These are phyloP conservation scores for Fraxinus sp. DNA, from an alignment of 305 asterid genomes.

Conservation along the genomic window DNA sequence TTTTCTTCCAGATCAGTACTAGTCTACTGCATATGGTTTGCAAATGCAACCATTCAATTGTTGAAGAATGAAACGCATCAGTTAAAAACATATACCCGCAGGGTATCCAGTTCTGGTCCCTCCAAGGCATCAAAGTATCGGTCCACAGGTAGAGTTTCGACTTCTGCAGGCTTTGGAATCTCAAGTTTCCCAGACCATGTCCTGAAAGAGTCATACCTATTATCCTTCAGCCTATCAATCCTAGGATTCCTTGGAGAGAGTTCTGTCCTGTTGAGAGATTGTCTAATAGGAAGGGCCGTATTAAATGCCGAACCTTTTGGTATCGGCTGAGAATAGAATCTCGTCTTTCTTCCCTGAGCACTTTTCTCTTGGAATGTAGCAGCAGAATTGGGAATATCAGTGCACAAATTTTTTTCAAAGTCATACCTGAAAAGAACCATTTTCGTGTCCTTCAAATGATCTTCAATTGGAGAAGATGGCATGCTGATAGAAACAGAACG, in stretches of 20 bases:
- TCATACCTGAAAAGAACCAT: slow-evolving; percentile 40
- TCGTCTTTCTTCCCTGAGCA: slow-evolving; percentile 18
- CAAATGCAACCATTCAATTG: background rate
- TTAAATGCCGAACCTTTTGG: slow-evolving; percentile 37
- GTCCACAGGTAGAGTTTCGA: slow-evolving; percentile 43
- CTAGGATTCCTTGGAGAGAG: slow-evolving; percentile 36
- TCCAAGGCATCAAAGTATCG: slow-evolving; percentile 81
- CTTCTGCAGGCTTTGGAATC: slow-evolving; percentile 32
- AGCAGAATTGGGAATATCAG: slow-evolving; percentile 9
- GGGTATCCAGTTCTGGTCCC: slow-evolving; percentile 75
- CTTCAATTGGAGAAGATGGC: slow-evolving; percentile 61
- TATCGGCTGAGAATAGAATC: slow-evolving; percentile 62
- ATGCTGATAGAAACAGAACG: slow-evolving; percentile 61
- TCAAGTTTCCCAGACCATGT: slow-evolving; percentile 74
- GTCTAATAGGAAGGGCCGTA: slow-evolving; percentile 17
- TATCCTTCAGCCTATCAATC: slow-evolving; percentile 43
- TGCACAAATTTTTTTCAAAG: background rate
- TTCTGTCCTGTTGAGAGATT: slow-evolving; percentile 17
- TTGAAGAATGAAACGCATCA: background rate
- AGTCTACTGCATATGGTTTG: background rate
- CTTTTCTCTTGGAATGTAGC: background rate
- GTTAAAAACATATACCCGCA: slow-evolving; percentile 42
- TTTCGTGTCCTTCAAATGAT: slow-evolving; percentile 31
- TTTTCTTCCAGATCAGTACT: background rate
- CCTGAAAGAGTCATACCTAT: slow-evolving; percentile 69